These are phyloP conservation scores for Chalciporus piperatus DNA, from an alignment of 768 basidiomycete species.

Conservation along the genomic window DNA sequence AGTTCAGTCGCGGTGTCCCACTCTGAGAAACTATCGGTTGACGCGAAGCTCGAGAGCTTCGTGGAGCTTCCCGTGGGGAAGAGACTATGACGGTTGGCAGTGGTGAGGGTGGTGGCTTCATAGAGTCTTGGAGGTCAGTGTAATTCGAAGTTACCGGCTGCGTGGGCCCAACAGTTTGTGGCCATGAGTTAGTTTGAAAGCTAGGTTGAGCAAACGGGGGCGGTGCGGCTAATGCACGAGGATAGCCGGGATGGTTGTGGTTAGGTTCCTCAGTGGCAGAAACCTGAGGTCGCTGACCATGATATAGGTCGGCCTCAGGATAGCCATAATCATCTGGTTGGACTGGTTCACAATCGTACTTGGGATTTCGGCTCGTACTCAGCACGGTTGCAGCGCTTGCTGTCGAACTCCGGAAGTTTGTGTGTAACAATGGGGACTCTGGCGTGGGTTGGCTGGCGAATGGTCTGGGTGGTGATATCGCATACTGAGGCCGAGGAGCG, in stretches of 20 bases:
- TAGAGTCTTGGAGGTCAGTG: conserved; percentile 10
- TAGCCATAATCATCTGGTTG: conserved; percentile 28
- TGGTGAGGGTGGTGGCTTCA: conserved; percentile 20
- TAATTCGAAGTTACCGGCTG: conserved; percentile 6
- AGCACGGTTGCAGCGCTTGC: conserved; percentile 29
- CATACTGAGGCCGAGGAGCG: background rate
- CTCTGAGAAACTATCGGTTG: conserved; percentile 39
- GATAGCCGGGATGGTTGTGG: background rate
- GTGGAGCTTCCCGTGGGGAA: conserved; percentile 30
- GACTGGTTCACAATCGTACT: conserved; percentile 31
- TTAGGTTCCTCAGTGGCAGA: background rate
- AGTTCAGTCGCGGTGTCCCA: conserved; percentile 46
- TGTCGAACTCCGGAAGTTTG: conserved; percentile 43
- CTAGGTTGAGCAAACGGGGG: background rate
- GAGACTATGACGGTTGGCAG: conserved; percentile 59
- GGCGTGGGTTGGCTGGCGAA: conserved; percentile 23
- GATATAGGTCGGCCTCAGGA: conserved; percentile 45
- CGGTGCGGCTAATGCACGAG: background rate
- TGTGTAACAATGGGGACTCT: conserved; percentile 48
- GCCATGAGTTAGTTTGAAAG: conserved; percentile 16
- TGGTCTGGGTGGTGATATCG: conserved; percentile 11
- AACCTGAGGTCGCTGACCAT: conserved; percentile 9
- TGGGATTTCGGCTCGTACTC: conserved; percentile 7
- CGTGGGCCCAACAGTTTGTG: conserved; percentile 3
- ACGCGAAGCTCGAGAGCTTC: conserved; percentile 25